Percentiles rank a stretch among this genome's conserved stretches.
Conservation (phyloP, 371 early-diverging fungal genomes). For the Rhizopus arrhizus region DNA sequence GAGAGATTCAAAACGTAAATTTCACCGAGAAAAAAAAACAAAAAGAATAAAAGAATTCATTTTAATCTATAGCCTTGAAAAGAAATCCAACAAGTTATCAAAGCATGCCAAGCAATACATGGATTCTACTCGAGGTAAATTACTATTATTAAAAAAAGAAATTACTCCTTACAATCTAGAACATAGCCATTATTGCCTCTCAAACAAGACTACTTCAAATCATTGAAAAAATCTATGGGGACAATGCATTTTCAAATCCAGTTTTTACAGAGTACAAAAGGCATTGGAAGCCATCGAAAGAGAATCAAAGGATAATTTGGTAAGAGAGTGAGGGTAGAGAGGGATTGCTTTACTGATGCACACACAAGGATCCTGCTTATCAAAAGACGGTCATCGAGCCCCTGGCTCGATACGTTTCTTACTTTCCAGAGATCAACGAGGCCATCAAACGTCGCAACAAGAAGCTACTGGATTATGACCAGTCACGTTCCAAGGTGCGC, state of each 20-base stretch:
- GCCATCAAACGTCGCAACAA: conserved; percentile 85
- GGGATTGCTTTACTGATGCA: not conserved
- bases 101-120: conserved; percentile 93
- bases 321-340: conserved; percentile 24
- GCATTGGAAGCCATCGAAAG: conserved; percentile 81
- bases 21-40: conserved; percentile 8
- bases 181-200: conserved; percentile 76
- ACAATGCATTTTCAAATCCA: conserved; percentile 45
- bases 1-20: conserved; percentile 74
- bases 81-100: conserved; percentile 82
- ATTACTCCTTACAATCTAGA: not conserved
- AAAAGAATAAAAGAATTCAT: conserved; percentile 4
- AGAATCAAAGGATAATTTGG: conserved; percentile 74
- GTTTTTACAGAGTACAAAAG: conserved; percentile 70
- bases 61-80: conserved; percentile 68
- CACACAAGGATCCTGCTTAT: conserved; percentile 71
- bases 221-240: conserved; percentile 73
- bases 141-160: too few relatives aligned
- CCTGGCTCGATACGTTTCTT: conserved; percentile 78
- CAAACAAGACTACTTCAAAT: conserved; percentile 85
- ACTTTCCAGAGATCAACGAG: conserved; percentile 92
- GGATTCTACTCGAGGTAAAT: conserved; percentile 77
- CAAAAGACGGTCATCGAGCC: conserved; percentile 88
- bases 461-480: conserved; percentile 90
- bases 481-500: conserved; percentile 69